Conservation (phyloP, 805 yeast genomes). For the Scheffersomyces amazonensis region DNA sequence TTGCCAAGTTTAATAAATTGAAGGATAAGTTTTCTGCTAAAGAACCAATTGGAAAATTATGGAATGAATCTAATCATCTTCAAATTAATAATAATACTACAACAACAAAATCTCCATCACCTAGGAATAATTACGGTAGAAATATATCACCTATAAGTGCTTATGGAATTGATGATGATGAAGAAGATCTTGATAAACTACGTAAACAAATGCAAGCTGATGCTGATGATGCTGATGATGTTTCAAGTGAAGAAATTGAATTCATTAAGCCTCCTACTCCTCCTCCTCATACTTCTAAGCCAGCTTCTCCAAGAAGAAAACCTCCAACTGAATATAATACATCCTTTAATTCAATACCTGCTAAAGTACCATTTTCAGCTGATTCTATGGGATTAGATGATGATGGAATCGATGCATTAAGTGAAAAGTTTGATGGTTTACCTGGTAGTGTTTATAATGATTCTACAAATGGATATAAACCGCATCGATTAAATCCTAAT, state of each 20-base stretch:
- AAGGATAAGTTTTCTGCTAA: slow-evolving; percentile 29
- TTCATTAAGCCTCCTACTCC: slow-evolving; percentile 18
- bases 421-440: slow-evolving; percentile 14
- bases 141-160: background rate
- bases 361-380: slow-evolving; percentile 37
- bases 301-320: slow-evolving; percentile 16
- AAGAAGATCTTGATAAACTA: slow-evolving; percentile 2
- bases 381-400: slow-evolving; percentile 38
- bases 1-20: slow-evolving; percentile 27
- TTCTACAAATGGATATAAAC: slow-evolving; percentile 8
- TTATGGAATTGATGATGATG: slow-evolving; percentile 4
- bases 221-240: background rate
- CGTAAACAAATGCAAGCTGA: background rate
- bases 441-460: slow-evolving; percentile 33
- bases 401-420: slow-evolving; percentile 2
- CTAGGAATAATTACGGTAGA: slow-evolving; percentile 2
- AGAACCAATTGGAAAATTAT: slow-evolving; percentile 29
- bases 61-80: slow-evolving; percentile 10
- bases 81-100: background rate
- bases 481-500: slow-evolving; percentile 19
- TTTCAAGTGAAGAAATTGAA: slow-evolving; percentile 5
- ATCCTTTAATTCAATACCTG: background rate
- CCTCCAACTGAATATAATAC: slow-evolving; percentile 16
- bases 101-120: background rate
- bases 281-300: slow-evolving; percentile 17